Evolutionary conservation across 768 basidiomycete species (phyloP).

Genomic region (Russula olivacea): DNA sequence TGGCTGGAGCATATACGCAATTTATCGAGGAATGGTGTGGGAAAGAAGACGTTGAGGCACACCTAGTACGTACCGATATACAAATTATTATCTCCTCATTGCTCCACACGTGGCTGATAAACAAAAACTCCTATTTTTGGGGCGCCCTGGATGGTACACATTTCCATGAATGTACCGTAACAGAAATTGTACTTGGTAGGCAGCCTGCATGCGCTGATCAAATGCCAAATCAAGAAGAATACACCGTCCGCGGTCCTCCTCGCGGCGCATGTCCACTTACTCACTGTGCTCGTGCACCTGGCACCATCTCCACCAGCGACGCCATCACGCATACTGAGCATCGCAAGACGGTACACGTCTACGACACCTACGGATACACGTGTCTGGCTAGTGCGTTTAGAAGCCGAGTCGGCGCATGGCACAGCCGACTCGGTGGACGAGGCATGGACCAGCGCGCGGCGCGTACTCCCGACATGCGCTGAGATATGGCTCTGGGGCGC

Average conservation of each 20-base stretch:
- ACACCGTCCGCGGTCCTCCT: conserved; percentile 31
- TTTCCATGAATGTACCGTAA: not conserved
- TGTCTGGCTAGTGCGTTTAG: conserved; percentile 52
- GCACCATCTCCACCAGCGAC: conserved; percentile 23
- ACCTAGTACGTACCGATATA: conserved; percentile 27
- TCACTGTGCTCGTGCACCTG: conserved; percentile 27
- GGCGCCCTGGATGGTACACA: not conserved
- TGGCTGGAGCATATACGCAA: conserved; percentile 37
- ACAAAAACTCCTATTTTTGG: not conserved
- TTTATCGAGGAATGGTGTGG: conserved; percentile 47
- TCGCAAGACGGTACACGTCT: conserved; percentile 44
- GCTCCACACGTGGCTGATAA: not conserved
- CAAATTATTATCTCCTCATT: not conserved
- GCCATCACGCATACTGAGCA: conserved; percentile 30
- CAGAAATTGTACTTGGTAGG: conserved; percentile 53
- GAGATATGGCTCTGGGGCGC: conserved; percentile 56
- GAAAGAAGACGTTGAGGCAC: conserved; percentile 30
- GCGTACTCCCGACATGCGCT: conserved; percentile 34
- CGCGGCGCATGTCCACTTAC: conserved; percentile 35
- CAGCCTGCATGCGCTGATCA: conserved; percentile 36
- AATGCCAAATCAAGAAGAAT: conserved; percentile 37
- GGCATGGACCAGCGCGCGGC: conserved; percentile 44
- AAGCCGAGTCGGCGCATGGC: conserved; percentile 36
- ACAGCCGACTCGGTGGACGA: conserved; percentile 29
- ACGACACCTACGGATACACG: conserved; percentile 34